These are phyloP conservation scores for Aspergillus diversus DNA, from an alignment of 495 filamentous ascomycete species.

Conservation along the genomic window DNA sequence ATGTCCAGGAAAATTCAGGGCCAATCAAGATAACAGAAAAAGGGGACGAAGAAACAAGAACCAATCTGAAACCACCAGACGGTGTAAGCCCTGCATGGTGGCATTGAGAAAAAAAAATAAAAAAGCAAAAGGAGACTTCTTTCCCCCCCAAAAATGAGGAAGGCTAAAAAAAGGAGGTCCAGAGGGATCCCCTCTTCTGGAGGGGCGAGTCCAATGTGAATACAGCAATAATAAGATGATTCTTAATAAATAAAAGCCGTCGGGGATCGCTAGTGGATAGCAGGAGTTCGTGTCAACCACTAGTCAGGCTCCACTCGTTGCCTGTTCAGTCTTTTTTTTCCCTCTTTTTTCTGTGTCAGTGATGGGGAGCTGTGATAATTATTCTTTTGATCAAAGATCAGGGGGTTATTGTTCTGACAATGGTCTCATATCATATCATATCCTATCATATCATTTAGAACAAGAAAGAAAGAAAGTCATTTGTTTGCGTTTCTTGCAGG, in stretches of 20 bases:
- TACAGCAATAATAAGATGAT: not conserved
- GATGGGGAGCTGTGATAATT: not conserved
- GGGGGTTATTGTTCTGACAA: no score
- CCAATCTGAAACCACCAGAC: constrained; percentile 16
- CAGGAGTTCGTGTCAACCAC: constrained; percentile 20
- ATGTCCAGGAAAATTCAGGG: constrained; percentile 13
- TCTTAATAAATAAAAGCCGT: not conserved
- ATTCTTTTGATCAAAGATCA: not conserved
- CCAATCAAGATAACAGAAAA: constrained; percentile 17
- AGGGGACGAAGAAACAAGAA: constrained; percentile 21
- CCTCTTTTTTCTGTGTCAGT: not conserved
- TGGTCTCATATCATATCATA: no score
- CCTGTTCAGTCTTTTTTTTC: constrained; percentile 1
- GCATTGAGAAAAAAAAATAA: constrained; percentile 15
- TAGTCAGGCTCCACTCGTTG: constrained; percentile 19
- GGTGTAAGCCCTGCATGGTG: constrained; percentile 13
- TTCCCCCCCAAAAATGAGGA: not conserved
- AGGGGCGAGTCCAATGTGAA: not conserved
- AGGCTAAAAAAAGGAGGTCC: constrained; percentile 22
- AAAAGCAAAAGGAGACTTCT: constrained; percentile 9
- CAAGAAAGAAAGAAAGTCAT: no score
- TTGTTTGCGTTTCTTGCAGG: no score
- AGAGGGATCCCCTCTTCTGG: not conserved
- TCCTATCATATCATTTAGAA: no score
- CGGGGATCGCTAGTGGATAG: not conserved